Conservation (phyloP, 495 filamentous ascomycete species). For the Thozetella sp. region DNA sequence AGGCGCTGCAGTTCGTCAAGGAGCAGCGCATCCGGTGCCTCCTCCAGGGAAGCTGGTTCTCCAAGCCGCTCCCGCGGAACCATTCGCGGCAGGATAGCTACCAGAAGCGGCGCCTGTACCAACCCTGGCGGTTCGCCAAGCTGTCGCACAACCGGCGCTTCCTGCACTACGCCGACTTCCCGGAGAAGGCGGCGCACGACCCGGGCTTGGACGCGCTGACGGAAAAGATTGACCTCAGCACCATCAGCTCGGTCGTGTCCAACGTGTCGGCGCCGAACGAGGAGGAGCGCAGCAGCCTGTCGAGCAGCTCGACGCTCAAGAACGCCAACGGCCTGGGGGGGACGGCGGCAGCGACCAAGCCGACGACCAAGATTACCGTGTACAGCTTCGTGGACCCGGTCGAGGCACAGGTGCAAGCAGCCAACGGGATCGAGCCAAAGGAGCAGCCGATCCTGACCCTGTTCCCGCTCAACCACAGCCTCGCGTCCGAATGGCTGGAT, state of each 20-base stretch:
- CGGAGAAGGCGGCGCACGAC: constrained; percentile 59
- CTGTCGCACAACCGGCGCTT: constrained; percentile 90
- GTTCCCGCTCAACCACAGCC: constrained; percentile 76
- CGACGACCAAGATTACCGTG: constrained; percentile 89
- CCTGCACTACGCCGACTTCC: constrained; percentile 91
- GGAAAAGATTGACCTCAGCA: constrained; percentile 88
- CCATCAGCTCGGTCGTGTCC: constrained; percentile 89
- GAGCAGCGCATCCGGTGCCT: constrained; percentile 96
- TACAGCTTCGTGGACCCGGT: constrained; percentile 63
- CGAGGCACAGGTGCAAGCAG: constrained; percentile 16
- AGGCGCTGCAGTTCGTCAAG: constrained; percentile 93
- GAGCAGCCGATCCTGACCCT: constrained; percentile 73
- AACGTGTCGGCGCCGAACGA: constrained; percentile 72
- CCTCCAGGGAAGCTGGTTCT: constrained; percentile 89
- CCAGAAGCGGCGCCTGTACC: constrained; percentile 34
- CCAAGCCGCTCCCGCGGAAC: constrained; percentile 48
- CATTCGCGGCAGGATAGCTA: constrained; percentile 25
- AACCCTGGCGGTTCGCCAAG: constrained; percentile 78
- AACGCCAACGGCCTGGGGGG: constrained; percentile 19
- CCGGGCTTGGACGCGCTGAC: constrained; percentile 74
- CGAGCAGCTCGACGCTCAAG: constrained; percentile 30
- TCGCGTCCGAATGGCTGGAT: constrained; percentile 96
- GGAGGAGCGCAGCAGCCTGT: constrained; percentile 47
- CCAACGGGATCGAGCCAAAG: constrained; percentile 30
- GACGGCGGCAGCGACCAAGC: constrained; percentile 27